phyloP scores from a whole-genome alignment of 2,329 filamentous ascomycete genomes.

The Grosmannia huntii region DNA sequence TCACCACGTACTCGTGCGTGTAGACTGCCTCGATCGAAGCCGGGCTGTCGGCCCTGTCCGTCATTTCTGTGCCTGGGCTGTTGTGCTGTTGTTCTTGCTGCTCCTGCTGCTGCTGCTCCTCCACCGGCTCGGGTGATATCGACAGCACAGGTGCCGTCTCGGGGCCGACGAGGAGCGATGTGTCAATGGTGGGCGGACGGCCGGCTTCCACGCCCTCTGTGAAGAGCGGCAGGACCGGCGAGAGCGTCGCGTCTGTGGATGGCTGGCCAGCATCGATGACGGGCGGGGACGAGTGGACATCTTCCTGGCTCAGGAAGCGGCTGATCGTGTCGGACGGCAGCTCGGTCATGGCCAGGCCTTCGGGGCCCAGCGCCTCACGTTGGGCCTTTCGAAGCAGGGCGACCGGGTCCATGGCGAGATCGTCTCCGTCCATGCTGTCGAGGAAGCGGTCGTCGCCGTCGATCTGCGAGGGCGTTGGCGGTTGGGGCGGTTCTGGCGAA shows the following conservation, averaged over 20 bases:
- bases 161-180: neutral
- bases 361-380: neutral
- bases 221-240: neutral
- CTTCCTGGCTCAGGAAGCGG: neutral
- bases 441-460: neutral
- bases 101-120: neutral
- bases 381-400: neutral
- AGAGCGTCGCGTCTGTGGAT: too few species aligned
- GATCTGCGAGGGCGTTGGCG: neutral
- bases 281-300: neutral
- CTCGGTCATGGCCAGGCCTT: neutral
- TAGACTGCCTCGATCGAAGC: neutral
- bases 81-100: neutral
- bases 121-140: neutral
- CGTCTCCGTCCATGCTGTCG: neutral
- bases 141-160: neutral
- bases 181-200: neutral
- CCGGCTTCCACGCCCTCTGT: neutral
- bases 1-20: conserved; percentile 34
- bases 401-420: neutral
- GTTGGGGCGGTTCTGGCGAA: neutral
- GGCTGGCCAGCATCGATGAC: neutral
- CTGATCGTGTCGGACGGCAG: neutral
- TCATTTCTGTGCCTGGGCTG: neutral
- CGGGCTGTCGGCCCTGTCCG: neutral